Conservation (phyloP, 2,329 filamentous ascomycete species). For the Pestalotiopsis sp. region DNA sequence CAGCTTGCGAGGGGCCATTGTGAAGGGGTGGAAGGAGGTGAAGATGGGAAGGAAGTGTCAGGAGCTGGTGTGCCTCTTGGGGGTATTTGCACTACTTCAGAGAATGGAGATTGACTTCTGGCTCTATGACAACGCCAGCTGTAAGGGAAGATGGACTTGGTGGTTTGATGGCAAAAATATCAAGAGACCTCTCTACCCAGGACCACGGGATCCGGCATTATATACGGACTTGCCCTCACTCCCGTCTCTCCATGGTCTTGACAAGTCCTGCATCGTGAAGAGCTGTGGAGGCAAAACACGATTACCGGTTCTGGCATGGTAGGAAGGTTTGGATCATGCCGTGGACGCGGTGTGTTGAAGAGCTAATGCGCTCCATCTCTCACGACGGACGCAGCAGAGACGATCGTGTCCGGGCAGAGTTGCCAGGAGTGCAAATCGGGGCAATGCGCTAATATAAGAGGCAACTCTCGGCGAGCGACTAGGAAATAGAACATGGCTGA, state of each 20-base stretch:
- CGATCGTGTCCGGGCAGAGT: neutral
- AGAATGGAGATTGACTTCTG: neutral
- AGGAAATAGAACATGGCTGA: neutral
- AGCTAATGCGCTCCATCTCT: slow-evolving; percentile 1
- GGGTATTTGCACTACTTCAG: neutral
- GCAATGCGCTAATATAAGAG: neutral
- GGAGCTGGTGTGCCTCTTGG: neutral
- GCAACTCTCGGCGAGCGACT: neutral
- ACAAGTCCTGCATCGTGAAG: neutral
- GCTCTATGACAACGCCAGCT: neutral
- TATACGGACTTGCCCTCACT: neutral
- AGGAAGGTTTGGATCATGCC: neutral
- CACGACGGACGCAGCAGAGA: neutral
- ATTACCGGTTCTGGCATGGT: neutral
- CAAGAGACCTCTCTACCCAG: neutral
- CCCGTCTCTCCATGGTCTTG: neutral
- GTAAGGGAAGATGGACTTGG: neutral
- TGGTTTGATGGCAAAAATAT: neutral
- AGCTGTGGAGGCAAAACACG: neutral
- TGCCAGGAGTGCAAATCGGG: neutral
- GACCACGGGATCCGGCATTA: neutral
- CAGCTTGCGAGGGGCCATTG: slow-evolving; percentile 5
- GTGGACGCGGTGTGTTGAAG: neutral
- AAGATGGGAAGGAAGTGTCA: neutral
- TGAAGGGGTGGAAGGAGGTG: neutral